Percentiles rank a stretch among this genome's conserved stretches.
phyloP scores from a whole-genome alignment of 805 yeast genomes.

The Sugiyamaella boreocaroliniensis region DNA sequence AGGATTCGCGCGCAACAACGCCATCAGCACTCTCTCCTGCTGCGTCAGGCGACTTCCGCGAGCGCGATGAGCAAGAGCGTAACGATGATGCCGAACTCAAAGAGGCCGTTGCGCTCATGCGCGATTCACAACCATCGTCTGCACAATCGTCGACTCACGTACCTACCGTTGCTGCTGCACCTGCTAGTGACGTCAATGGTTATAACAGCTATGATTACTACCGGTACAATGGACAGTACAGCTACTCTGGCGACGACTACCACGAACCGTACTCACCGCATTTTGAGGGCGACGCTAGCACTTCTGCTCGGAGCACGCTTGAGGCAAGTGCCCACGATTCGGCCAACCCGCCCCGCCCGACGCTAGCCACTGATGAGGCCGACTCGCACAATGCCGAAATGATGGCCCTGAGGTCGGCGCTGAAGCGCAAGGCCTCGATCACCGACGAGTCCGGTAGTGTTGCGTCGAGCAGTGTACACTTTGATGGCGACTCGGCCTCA shows the following conservation, averaged over 20 bases:
- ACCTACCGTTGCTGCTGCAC: neutral
- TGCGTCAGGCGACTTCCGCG: neutral
- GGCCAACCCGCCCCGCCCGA: neutral
- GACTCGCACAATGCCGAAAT: neutral
- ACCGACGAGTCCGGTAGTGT: neutral
- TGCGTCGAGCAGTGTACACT: neutral
- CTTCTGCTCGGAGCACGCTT: neutral
- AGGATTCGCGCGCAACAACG: neutral
- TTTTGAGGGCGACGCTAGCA: neutral
- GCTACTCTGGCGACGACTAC: neutral
- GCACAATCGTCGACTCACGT: neutral
- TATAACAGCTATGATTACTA: neutral
- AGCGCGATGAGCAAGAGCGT: neutral
- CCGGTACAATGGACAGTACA: neutral
- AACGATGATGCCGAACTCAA: neutral
- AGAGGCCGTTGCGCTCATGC: neutral
- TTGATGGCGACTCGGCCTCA: neutral
- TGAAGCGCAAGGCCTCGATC: neutral
- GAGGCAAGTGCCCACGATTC: neutral
- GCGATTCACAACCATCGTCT: neutral
- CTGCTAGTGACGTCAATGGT: neutral
- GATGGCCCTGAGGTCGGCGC: neutral
- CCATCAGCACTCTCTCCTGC: neutral
- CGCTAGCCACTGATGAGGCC: neutral
- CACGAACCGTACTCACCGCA: neutral